Base-by-base conservation (phyloP, 2,329 filamentous ascomycete genomes). In the Teratosphaeria destructans region DNA sequence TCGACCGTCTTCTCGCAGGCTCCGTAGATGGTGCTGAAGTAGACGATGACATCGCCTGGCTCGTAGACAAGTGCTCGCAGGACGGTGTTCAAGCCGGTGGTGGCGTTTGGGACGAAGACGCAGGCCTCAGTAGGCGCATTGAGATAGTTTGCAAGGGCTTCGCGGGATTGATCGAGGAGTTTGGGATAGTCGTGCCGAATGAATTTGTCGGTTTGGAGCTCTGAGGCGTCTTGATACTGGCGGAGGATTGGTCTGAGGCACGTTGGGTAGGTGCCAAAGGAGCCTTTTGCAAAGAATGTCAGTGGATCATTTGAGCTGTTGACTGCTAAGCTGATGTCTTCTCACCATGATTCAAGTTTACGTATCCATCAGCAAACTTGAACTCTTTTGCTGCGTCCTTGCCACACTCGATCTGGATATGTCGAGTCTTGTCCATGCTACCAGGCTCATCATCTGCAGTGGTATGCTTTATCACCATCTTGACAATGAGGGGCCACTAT, bases 51-150 rank as follows among this genome's bases (percentile, higher is more conserved):
- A 70, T 96, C 92, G 62, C 87, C 86, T 0, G 78, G 71, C 43
- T 82, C 72, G 80, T 86, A 95, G 1, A 71, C 69, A 2, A 96
- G 73, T 70, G 88, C 92, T 52, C 87, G 84, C n/a, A 96, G 80
- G 5, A 95, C 83, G 0, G 85, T 89, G 74, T 94, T 93, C 54
- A 91, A 75, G 27, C 84, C 89, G 0, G 82, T 86, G 0, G 90
- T 95, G 12, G 91, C 90, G 71, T 96, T 96, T 60, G 82, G 77
- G 0, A 95, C 85, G 64, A 95, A 86, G 0, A 95, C 90, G 47
- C 89, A 77, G 10, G 85, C 84, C 10, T 86, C 79, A 0, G 78
- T 69, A 0, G 86, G 84, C 0, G 82, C 86, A 61, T 88, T 82
- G 61, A 96, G 76, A 26, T 90, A 68, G 27, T 76, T 71, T 0